phyloP scores from a whole-genome alignment of 192 early-diverging fungal species.

The Polychytrium aggregatum region DNA sequence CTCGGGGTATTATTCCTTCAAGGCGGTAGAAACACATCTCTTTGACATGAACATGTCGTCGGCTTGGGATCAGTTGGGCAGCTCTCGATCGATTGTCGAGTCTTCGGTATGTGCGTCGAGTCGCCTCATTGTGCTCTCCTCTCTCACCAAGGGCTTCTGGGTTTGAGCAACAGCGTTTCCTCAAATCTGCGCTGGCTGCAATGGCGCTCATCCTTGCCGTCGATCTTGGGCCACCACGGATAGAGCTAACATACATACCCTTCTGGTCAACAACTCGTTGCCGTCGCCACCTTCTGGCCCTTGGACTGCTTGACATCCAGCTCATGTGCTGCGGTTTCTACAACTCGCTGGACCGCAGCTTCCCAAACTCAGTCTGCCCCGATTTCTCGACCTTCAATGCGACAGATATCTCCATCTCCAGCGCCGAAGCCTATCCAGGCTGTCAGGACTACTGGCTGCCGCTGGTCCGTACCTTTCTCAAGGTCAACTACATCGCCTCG shows the following conservation, averaged over 20 bases:
- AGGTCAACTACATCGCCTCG: constrained; percentile 7
- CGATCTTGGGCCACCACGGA: neutral
- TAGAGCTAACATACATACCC: neutral
- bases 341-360: constrained; percentile 15
- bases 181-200: too few relatives aligned
- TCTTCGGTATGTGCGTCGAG: constrained; percentile 9
- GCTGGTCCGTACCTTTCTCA: neutral
- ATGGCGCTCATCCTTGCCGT: too few relatives aligned
- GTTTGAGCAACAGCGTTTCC: too few relatives aligned
- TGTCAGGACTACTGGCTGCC: constrained; percentile 6
- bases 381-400: constrained; percentile 2
- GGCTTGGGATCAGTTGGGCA: constrained; percentile 8
- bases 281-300: neutral
- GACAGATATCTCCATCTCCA: neutral
- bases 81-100: constrained; percentile 2
- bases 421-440: constrained; percentile 2
- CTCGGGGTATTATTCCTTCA: constrained; percentile 9
- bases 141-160: too few relatives aligned
- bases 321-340: constrained; percentile 20
- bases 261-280: neutral
- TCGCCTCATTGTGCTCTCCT: too few relatives aligned
- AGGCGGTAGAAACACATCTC: neutral
- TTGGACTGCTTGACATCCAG: neutral
- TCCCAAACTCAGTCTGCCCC: too few relatives aligned
- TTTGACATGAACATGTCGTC: constrained; percentile 5